A percentile compares a stretch with the other conserved stretches of the same genome.
Conservation (phyloP, 768 basidiomycete species). For the Calocybe cyanea region DNA sequence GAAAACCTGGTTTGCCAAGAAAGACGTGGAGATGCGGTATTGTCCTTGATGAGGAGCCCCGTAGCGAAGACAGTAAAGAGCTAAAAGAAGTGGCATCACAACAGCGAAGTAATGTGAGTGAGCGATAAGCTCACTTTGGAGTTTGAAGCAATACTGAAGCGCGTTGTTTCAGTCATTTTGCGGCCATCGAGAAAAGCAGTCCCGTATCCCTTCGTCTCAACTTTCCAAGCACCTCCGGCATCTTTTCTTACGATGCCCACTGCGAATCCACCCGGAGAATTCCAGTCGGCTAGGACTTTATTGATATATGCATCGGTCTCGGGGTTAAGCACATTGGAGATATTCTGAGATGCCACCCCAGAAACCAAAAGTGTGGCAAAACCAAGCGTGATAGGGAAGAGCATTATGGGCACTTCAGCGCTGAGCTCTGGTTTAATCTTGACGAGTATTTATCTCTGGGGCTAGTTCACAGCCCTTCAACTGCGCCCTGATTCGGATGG, state of each 20-base stretch:
- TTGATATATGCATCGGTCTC: slow-evolving; percentile 19
- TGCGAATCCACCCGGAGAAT: slow-evolving; percentile 22
- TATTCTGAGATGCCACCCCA: not conserved
- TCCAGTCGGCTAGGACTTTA: slow-evolving; percentile 21
- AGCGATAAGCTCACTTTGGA: slow-evolving; percentile 18
- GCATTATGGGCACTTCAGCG: not conserved
- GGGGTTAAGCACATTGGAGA: slow-evolving; percentile 11
- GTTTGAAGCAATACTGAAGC: slow-evolving; percentile 25
- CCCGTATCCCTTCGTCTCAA: slow-evolving; percentile 27
- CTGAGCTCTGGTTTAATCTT: too few relatives aligned
- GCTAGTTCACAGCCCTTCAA: too few relatives aligned
- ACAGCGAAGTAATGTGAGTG: slow-evolving; percentile 19
- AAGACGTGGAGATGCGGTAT: slow-evolving; percentile 22
- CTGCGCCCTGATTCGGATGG: too few relatives aligned
- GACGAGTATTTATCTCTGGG: too few relatives aligned
- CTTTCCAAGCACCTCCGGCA: slow-evolving; percentile 19
- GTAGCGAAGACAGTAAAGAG: slow-evolving; percentile 22
- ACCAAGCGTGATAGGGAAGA: not conserved
- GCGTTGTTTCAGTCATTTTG: slow-evolving; percentile 19
- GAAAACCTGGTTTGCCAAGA: slow-evolving; percentile 23
- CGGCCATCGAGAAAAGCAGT: slow-evolving; percentile 16
- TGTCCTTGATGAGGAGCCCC: slow-evolving; percentile 25
- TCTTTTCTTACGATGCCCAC: slow-evolving; percentile 23
- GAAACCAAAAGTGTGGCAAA: not conserved
- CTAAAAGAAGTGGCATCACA: slow-evolving; percentile 16